Evolutionary conservation across 139 green algal genomes (phyloP), one percentile per base, ranked within the genome.

Genomic region (Raphidocelis subcapitata): DNA sequence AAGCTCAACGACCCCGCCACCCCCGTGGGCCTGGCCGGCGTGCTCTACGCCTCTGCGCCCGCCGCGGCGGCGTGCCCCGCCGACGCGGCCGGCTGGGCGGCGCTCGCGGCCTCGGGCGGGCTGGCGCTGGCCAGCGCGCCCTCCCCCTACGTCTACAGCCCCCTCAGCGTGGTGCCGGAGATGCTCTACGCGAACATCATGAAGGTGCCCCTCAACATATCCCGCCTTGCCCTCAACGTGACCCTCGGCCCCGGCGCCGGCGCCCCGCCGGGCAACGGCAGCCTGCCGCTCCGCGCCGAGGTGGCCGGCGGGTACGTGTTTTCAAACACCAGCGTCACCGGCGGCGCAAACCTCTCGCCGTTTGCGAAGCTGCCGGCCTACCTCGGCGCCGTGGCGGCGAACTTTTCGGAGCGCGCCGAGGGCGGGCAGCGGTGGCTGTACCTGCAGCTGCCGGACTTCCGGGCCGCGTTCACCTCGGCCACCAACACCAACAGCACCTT

Each of bases 171-270:
- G 21, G 67, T 31, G 29, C 72, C 72, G 3, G 21, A 51, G 29
- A 46, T 28, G 28, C 52, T 78, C 35, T 35, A 67, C n/a, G 21
- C 37, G 5, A 33, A 31, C 2, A 62, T 78, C 5, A 32, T 78
- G 20, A 62, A 62, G n/a, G 60, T 78, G 3, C 72, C 72, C 18
- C 72, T 78, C 52, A 78, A 78, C 51, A 66, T 78, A 18, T 67
- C 35, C 28, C 44, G 33, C 37, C 62, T 78, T 33, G 32, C 18
- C 24, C 26, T 72, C 2, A 78, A 78, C 51, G 5, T 74, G 21
- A 74, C 54, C 3, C 32, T 78, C 4, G 47, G 37, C 46, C 64
- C 28, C 4, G 61, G 47, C 14, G 32, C 28, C 24, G 28, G 57
- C 44, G 59, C 69, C n/a, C 46, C 59, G 37, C 23, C 51, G 3